Evolutionary conservation across 2,329 filamentous ascomycete genomes (phyloP), one percentile per base, ranked within the genome.

Genomic region (Torrubiellomyces zombiae): DNA sequence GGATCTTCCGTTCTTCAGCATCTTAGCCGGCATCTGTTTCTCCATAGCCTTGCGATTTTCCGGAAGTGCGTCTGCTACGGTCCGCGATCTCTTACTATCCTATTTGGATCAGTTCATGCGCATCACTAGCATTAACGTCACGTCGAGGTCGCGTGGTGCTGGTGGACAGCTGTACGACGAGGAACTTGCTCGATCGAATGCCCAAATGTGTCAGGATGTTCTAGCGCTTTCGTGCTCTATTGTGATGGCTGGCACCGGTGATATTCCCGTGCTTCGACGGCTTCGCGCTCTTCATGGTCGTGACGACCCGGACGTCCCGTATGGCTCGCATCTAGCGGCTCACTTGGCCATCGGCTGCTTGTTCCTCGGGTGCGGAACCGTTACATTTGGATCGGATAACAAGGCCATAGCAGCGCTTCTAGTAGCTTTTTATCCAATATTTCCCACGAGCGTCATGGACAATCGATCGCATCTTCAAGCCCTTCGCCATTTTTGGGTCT

Each of bases 171-270:
- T 67, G 21, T 95, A 93, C 44, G 91, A 98, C 43, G 73, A 78
- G 21, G 82, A 80, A 40, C 63, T 94, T 10, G 72, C 86, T 3
- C 67, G 81, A 17, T 76, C 78, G 26, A 86, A 85, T 6, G 75
- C 85, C 2, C 68, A 82, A 18, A 91, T 91, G 57, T 95, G 89
- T 41, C 81, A 94, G 40, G 85, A 95, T 42, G 61, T 91, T 3
- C 53, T 94, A 8, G 81, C 81, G 1, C 58, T 98, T 5, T 77
- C 83, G 5, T 70, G 72, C 13, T 75, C 89, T 1, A 81, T 78
- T 2, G 81, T 95, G 25, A 95, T 95, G 86, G 83, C 91, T 5
- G 89, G 89, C 15, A 93, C 83, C 0, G 89, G 91, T 19, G 91
- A 98, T 43, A 57, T 98, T 12, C 55, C 68, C 3, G 74, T 93